A percentile compares a stretch with the other conserved stretches of the same genome.
These are phyloP conservation scores for Cryphonectria carpinicola DNA, from an alignment of 2,329 filamentous ascomycete genomes.

Conservation along the genomic window DNA sequence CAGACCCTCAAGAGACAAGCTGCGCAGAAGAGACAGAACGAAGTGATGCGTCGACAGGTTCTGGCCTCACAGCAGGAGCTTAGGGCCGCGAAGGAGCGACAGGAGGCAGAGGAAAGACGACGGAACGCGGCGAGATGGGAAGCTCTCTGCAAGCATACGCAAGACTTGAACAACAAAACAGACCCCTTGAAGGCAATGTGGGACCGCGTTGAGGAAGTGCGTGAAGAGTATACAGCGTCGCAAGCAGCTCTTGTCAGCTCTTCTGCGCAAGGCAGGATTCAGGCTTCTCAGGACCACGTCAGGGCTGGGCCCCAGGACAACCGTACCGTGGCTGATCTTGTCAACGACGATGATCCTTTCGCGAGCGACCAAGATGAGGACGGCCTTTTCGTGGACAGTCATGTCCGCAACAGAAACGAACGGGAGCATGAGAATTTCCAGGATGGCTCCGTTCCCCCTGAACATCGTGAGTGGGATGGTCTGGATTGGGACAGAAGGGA, in stretches of 20 bases:
- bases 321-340: background rate
- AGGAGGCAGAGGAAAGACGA: slow-evolving; percentile 6
- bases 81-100: background rate
- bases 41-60: background rate
- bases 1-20: background rate
- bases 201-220: slow-evolving; percentile 1
- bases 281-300: background rate
- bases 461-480: background rate
- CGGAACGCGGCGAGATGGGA: background rate
- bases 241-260: background rate
- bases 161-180: background rate
- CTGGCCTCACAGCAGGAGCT: background rate
- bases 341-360: background rate
- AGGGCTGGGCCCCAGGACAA: background rate
- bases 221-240: background rate
- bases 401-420: background rate
- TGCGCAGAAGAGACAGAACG: background rate
- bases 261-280: background rate
- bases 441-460: background rate
- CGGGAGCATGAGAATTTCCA: background rate
- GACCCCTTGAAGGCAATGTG: slow-evolving; percentile 15
- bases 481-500: slow-evolving; percentile 18
- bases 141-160: background rate
- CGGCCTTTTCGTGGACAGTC: slow-evolving; percentile 3
- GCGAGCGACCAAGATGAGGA: background rate